Conservation (phyloP, 129 eudicot species). For the Ambrosia trifida region DNA sequence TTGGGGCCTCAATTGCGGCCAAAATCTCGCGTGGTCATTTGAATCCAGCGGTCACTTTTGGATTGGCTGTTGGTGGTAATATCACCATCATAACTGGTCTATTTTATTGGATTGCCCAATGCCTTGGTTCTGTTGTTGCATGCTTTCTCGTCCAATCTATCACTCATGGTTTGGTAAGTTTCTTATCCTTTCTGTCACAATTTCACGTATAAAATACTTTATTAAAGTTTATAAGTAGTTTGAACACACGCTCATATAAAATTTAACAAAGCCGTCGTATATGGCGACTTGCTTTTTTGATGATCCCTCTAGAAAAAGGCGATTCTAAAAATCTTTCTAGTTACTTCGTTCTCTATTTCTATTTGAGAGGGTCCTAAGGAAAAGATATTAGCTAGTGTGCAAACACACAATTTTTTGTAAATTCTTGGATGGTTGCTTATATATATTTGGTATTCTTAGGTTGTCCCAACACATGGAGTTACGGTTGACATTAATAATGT, state of each 20-base stretch:
- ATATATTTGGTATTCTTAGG: slow-evolving; percentile 30
- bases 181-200: not conserved
- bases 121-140: slow-evolving; percentile 52
- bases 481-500: slow-evolving; percentile 44
- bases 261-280: no score
- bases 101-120: slow-evolving; percentile 61
- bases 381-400: no score
- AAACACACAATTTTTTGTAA: not conserved
- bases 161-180: slow-evolving; percentile 52
- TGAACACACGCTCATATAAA: not conserved
- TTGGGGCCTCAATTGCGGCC: slow-evolving; percentile 67
- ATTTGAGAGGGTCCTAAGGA: no score
- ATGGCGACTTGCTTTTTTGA: no score
- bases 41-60: slow-evolving; percentile 71
- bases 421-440: not conserved
- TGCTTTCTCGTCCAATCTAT: slow-evolving; percentile 49
- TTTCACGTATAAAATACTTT: not conserved
- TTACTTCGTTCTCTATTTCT: no score
- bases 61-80: slow-evolving; percentile 67
- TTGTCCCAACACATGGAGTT: slow-evolving; percentile 60
- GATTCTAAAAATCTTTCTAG: no score
- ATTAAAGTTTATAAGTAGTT: not conserved
- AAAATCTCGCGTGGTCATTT: slow-evolving; percentile 71
- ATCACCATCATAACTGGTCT: slow-evolving; percentile 55
- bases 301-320: no score